Evolutionary conservation across 352 stramenopile species (phyloP).

Genomic region (Phytophthora citricola): DNA sequence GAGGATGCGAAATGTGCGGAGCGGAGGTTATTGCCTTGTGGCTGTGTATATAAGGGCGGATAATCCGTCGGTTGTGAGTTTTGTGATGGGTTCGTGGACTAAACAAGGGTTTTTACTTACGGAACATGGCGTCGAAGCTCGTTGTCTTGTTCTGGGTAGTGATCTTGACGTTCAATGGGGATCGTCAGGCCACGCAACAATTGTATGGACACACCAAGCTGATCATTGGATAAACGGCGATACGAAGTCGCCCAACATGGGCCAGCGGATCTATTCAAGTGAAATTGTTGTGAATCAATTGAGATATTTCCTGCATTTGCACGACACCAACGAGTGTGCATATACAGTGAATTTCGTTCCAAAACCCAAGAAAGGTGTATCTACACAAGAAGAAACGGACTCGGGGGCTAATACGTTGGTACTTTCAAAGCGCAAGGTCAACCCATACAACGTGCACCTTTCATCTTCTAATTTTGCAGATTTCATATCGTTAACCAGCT

Average conservation of each 20-base stretch:
- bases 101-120: constrained; percentile 22
- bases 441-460: constrained; percentile 55
- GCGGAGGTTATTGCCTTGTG: constrained; percentile 31
- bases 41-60: constrained; percentile 49
- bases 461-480: constrained; percentile 54
- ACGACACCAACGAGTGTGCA: constrained; percentile 32
- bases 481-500: constrained; percentile 40
- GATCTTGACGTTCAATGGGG: constrained; percentile 39
- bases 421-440: constrained; percentile 54
- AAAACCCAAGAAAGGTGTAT: constrained; percentile 13
- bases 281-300: constrained; percentile 31
- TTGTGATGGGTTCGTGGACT: constrained; percentile 40
- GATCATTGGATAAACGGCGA: constrained; percentile 3
- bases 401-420: constrained; percentile 3
- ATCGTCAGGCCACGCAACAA: constrained; percentile 16
- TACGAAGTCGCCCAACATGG: neutral
- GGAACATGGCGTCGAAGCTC: constrained; percentile 31
- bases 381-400: neutral
- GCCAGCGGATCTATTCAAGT: constrained; percentile 48
- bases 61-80: constrained; percentile 40
- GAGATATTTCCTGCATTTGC: constrained; percentile 30
- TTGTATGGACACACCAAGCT: constrained; percentile 44
- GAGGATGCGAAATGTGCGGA: constrained; percentile 12
- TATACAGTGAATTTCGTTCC: constrained; percentile 35
- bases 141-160: constrained; percentile 25